Evolutionary conservation across 2,329 filamentous ascomycete species (phyloP).

Genomic region (Trichophyton rubrum): DNA sequence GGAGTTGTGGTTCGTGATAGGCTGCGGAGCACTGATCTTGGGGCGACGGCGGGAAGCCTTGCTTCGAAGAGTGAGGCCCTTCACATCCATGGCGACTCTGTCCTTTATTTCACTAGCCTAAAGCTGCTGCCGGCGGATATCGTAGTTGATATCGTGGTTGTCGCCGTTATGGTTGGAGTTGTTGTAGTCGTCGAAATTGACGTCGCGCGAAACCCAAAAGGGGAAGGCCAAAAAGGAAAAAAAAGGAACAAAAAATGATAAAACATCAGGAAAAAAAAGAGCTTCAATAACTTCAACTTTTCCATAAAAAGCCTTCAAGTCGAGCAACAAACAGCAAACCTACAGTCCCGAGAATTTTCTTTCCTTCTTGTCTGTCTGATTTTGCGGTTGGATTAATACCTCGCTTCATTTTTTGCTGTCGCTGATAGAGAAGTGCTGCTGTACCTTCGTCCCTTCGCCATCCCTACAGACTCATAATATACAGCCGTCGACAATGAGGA

Average conservation of each 20-base stretch:
- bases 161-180: neutral
- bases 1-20: constrained; percentile 34
- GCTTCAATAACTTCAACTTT: neutral
- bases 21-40: constrained; percentile 48
- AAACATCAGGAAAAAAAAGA: neutral
- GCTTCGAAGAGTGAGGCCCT: constrained; percentile 51
- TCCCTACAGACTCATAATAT: neutral
- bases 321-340: neutral
- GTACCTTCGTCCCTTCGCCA: neutral
- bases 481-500: constrained; percentile 33
- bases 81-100: constrained; percentile 34
- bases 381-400: neutral
- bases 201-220: constrained; percentile 1
- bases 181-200: neutral
- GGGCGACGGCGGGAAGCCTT: constrained; percentile 39
- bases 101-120: neutral
- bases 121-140: neutral
- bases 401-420: neutral
- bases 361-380: neutral
- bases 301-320: neutral
- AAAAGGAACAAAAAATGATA: neutral
- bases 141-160: neutral
- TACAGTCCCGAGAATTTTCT: neutral
- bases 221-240: neutral
- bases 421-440: neutral